These are phyloP conservation scores for Hortiboletus rubellus DNA, from an alignment of 1,284 basidiomycete genomes.

Conservation along the genomic window DNA sequence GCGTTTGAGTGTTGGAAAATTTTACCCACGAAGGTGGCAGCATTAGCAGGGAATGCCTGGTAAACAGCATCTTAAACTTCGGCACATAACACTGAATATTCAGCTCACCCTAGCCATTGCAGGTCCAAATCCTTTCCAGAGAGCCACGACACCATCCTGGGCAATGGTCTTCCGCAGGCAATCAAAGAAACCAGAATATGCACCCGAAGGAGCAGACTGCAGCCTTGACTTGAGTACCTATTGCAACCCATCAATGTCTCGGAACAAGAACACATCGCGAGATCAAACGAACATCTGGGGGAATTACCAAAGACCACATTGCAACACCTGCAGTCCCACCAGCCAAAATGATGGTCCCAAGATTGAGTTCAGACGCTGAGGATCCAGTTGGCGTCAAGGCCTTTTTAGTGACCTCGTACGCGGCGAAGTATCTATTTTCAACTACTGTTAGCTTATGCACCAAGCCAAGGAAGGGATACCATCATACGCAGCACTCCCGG, in stretches of 20 bases:
- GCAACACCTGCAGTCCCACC: constrained; percentile 96
- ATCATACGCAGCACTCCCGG: constrained; percentile 90
- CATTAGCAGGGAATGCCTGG: constrained; percentile 91
- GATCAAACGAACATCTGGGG: constrained; percentile 76
- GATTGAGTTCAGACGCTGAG: constrained; percentile 78
- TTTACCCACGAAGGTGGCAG: constrained; percentile 87
- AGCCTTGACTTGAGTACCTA: constrained; percentile 95
- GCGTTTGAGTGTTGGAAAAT: not conserved
- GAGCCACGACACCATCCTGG: constrained; percentile 83
- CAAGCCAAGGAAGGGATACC: not conserved
- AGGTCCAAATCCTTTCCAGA: constrained; percentile 98
- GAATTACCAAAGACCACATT: constrained; percentile 97
- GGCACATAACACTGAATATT: not conserved
- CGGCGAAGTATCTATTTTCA: constrained; percentile 84
- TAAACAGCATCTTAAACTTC: constrained; percentile 7
- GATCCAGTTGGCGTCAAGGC: constrained; percentile 76
- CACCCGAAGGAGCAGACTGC: constrained; percentile 96
- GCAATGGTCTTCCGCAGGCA: constrained; percentile 92
- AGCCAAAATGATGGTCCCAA: constrained; percentile 87
- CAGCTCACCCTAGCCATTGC: constrained; percentile 86
- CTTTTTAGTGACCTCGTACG: constrained; percentile 95
- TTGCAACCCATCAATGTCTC: constrained; percentile 19
- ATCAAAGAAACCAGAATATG: constrained; percentile 93
- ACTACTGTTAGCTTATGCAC: constrained; percentile 1
- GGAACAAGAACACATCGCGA: not conserved